These are phyloP conservation scores for Parietaria judaica DNA, from an alignment of 306 rosid species.

Conservation along the genomic window DNA sequence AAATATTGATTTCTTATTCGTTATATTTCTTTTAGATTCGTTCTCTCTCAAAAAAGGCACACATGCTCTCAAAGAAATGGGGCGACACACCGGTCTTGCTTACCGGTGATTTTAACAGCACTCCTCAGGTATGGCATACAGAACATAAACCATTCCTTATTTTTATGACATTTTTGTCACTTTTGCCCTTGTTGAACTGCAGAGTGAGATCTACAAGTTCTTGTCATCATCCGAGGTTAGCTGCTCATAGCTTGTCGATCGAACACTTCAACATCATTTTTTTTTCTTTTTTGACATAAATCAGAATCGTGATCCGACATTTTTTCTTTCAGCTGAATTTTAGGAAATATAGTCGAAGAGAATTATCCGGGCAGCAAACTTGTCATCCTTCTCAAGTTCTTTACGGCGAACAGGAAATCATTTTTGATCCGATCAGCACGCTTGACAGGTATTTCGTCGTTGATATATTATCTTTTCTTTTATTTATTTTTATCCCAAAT, in stretches of 20 bases:
- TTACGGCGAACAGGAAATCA: conserved; percentile 36
- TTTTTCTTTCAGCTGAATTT: conserved; percentile 51
- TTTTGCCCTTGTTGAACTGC: conserved; percentile 24
- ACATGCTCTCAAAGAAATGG: conserved; percentile 67
- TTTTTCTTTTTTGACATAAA: conserved; percentile 1
- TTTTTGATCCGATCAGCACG: conserved; percentile 26
- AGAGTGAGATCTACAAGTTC: conserved; percentile 92
- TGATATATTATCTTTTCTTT: not conserved
- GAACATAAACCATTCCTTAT: not conserved
- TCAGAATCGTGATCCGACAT: not conserved
- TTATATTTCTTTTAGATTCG: conserved; percentile 45
- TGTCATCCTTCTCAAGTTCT: conserved; percentile 72
- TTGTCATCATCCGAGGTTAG: conserved; percentile 75
- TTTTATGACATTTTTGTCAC: conserved; percentile 6
- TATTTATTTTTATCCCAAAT: not conserved
- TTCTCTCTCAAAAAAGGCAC: conserved; percentile 58
- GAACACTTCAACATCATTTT: conserved; percentile 7
- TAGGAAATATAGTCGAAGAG: conserved; percentile 55
- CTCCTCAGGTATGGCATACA: conserved; percentile 60
- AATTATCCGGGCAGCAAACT: conserved; percentile 66
- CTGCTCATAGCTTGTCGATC: conserved; percentile 18
- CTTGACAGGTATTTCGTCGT: conserved; percentile 38
- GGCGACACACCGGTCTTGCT: conserved; percentile 65
- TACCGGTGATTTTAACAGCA: conserved; percentile 77
- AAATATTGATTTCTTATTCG: not conserved